A percentile compares a stretch with the other conserved stretches of the same genome.
These are phyloP conservation scores for Cadophora luteo-olivacea DNA, from an alignment of 2,329 filamentous ascomycete species.

Conservation along the genomic window DNA sequence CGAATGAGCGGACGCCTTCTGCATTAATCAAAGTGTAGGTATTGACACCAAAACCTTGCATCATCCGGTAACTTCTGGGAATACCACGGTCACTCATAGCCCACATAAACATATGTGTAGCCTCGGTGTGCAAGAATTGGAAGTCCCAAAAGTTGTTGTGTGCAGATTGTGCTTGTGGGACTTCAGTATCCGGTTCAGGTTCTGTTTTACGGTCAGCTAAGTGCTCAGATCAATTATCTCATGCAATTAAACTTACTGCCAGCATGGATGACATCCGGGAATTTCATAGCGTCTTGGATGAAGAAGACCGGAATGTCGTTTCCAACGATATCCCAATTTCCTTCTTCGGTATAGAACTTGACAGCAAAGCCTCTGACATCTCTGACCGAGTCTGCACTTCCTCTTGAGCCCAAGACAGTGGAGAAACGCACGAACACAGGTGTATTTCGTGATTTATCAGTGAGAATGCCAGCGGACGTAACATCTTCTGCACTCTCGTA, in stretches of 20 bases:
- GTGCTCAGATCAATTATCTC: conserved; percentile 18
- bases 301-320: conserved; percentile 81
- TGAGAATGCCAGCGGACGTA: conserved; percentile 68
- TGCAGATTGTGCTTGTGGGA: conserved; percentile 73
- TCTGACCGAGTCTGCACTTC: conserved; percentile 81
- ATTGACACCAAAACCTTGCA: conserved; percentile 87
- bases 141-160: conserved; percentile 85
- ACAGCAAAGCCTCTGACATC: conserved; percentile 82
- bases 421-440: conserved; percentile 78
- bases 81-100: conserved; percentile 77
- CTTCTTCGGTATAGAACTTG: conserved; percentile 80
- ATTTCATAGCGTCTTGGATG: conserved; percentile 78
- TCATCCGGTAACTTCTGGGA: conserved; percentile 80
- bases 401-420: conserved; percentile 76
- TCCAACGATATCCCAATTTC: conserved; percentile 77
- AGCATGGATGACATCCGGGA: conserved; percentile 68
- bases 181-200: conserved; percentile 73
- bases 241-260: conserved; percentile 39
- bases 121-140: conserved; percentile 69
- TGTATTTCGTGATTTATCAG: conserved; percentile 71
- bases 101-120: conserved; percentile 83
- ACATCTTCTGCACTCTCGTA: conserved; percentile 68
- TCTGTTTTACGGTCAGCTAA: conserved; percentile 60
- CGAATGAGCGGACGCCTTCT: conserved; percentile 72
- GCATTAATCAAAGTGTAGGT: conserved; percentile 74